Evolutionary conservation across 176 grass and related monocot species (phyloP).

Genomic region (Elaeis guineensis): DNA sequence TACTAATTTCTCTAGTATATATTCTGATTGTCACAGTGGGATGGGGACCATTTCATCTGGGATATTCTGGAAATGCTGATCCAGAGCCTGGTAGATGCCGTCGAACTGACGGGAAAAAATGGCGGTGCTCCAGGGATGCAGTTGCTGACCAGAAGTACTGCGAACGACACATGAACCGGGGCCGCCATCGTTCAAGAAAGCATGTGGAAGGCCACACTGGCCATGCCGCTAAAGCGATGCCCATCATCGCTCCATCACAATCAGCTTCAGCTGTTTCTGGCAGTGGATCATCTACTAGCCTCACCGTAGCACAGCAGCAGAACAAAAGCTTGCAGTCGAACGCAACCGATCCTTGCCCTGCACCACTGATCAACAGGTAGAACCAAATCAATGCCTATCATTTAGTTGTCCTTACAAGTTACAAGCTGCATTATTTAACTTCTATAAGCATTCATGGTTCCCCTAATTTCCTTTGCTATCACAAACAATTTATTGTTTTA

Average conservation of each 20-base stretch:
- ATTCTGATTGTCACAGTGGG: conserved; percentile 46
- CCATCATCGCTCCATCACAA: conserved; percentile 29
- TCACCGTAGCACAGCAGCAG: conserved; percentile 15
- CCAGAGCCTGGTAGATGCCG: conserved; percentile 90
- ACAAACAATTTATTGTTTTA: too few species aligned
- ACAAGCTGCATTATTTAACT: too few species aligned
- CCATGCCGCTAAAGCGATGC: conserved; percentile 80
- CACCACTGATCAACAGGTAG: conserved; percentile 35
- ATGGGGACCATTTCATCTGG: conserved; percentile 80
- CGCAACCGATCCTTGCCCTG: conserved; percentile 16
- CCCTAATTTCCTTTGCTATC: too few species aligned
- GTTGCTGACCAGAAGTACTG: conserved; percentile 99
- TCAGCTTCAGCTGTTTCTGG: conserved; percentile 26
- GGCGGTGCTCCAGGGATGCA: conserved; percentile 97
- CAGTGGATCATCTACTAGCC: conserved; percentile 25
- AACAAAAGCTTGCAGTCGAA: conserved; percentile 22
- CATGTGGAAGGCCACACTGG: conserved; percentile 96
- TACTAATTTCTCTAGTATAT: conserved; percentile 25
- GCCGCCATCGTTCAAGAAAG: conserved; percentile 99
- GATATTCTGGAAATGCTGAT: conserved; percentile 72
- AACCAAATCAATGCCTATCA: not conserved
- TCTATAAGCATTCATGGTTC: too few species aligned
- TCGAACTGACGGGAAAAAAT: conserved; percentile 98
- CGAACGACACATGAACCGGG: conserved; percentile 96
- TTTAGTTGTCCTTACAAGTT: too few species aligned